Conservation (phyloP, 2,329 filamentous ascomycete genomes). For the Aspergillus clavatus region DNA sequence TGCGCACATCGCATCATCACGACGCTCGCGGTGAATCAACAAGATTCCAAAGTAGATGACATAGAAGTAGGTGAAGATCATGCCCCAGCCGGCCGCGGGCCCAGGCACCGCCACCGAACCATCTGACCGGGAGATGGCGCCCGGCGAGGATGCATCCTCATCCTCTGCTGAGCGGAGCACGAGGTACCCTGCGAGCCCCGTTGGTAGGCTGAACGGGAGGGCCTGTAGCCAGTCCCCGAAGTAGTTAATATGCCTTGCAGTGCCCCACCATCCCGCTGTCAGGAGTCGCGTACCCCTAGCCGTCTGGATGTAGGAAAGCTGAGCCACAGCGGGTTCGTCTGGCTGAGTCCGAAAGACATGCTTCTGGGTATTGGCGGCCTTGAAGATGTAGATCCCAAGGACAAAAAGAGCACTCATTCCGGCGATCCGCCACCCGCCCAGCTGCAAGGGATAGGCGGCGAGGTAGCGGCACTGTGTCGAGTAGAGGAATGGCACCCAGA, state of each 20-base stretch:
- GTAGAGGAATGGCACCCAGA: conserved; percentile 87
- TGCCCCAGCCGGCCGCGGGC: conserved; percentile 60
- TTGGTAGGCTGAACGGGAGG: conserved; percentile 81
- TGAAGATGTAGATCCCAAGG: conserved; percentile 78
- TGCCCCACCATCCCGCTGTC: conserved; percentile 84
- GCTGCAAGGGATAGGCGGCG: conserved; percentile 66
- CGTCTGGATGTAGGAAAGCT: conserved; percentile 79
- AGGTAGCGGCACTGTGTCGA: conserved; percentile 77
- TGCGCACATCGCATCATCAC: conserved; percentile 82
- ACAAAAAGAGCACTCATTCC: conserved; percentile 62
- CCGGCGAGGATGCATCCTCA: conserved; percentile 20
- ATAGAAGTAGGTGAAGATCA: conserved; percentile 87
- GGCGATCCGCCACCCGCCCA: conserved; percentile 62
- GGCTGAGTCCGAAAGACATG: conserved; percentile 84
- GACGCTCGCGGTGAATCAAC: conserved; percentile 72
- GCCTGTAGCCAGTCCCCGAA: conserved; percentile 87
- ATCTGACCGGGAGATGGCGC: conserved; percentile 53
- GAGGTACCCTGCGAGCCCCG: conserved; percentile 72
- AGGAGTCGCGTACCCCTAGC: conserved; percentile 72
- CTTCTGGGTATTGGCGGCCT: conserved; percentile 81
- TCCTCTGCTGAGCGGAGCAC: conserved; percentile 44
- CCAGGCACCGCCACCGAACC: conserved; percentile 11
- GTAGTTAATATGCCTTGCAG: conserved; percentile 88
- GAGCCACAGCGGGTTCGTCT: conserved; percentile 68
- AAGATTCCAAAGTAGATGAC: conserved; percentile 82